Base-by-base conservation (phyloP, 208 protist species). In the Sergeia podlipaevii region DNA sequence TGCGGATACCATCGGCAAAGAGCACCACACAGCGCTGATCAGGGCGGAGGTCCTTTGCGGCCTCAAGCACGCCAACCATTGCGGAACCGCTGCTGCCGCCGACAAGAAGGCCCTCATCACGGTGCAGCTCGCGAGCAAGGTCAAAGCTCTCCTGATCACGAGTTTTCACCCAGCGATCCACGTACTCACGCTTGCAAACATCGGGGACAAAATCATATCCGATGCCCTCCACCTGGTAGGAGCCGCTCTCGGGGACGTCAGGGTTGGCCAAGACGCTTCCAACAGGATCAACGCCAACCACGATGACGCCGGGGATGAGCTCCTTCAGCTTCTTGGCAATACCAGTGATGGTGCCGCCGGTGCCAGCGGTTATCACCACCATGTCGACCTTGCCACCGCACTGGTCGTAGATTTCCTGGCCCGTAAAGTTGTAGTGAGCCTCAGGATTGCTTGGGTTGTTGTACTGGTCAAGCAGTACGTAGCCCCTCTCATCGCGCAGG, bases 131-230 rank as follows among this genome's bases (percentile, higher is more conserved):
- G 26, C 89, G 76, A 13, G 96, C 87, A 34, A 98, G 89, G 15
- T 85, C 64, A 65, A 99, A 97, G 24, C 96, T 97, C 44, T 96
- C 85, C 56, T 85, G 68, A 62, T 99, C 97, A 5, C 74, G 54
- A 11, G 79, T 90, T 78, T 98, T 98, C 21, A 97, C 62, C 96
- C 96, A 98, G 33, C 70, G 24, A 60, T 98, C 95, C 21, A 98
- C 82, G 44, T 91, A 76, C 28, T 78, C 28, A 29, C 86, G 77
- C 45, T 96, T 91, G 60, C 97, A 89, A 38, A 98, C 97, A n/a
- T 85, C 74, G 23, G 97, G 97, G 11, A 99, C 88, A 71, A 99
- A 99, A 76, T 99, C 97, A 70, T 98, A 98, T 47, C 97, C 97
- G 65, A 98, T 98, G 55, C 97, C 97, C 77, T 99, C 96, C 7